These are phyloP conservation scores for Coccomyxa sp. DNA, from an alignment of 139 green algal genomes.

Conservation along the genomic window DNA sequence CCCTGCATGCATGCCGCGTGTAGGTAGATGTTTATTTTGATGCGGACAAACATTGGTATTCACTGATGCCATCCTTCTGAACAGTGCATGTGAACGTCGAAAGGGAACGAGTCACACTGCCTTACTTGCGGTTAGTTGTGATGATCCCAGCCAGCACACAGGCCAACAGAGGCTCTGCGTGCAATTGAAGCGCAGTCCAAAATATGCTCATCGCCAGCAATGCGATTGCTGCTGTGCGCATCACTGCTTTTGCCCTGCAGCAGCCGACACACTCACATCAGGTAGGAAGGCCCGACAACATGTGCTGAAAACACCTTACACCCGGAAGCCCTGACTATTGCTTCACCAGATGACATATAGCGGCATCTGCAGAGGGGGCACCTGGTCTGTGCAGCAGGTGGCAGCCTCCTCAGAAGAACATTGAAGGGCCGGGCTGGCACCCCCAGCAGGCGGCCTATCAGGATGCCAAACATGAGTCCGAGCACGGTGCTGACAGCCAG, in stretches of 20 bases:
- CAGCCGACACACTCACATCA: background rate
- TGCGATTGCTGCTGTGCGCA: background rate
- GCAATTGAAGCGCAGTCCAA: conserved; percentile 35
- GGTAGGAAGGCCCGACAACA: too few relatives aligned
- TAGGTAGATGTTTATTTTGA: background rate
- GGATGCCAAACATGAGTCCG: conserved; percentile 14
- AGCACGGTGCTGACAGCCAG: conserved; percentile 39
- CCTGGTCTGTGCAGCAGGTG: background rate
- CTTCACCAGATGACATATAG: too few relatives aligned
- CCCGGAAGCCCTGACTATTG: too few relatives aligned
- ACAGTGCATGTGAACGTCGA: too few relatives aligned
- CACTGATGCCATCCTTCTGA: too few relatives aligned
- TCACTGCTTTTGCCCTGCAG: conserved; percentile 10
- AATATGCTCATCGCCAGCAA: conserved; percentile 30
- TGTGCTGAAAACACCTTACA: too few relatives aligned
- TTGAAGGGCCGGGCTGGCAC: conserved; percentile 6
- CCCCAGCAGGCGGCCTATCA: background rate
- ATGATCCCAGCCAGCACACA: conserved; percentile 75
- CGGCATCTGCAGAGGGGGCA: too few relatives aligned
- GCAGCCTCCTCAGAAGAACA: conserved; percentile 1
- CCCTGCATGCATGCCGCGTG: conserved; percentile 12
- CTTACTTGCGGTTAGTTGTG: conserved; percentile 58
- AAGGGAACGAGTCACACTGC: background rate
- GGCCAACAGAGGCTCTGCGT: conserved; percentile 78
- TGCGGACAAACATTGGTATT: too few relatives aligned